phyloP scores from a whole-genome alignment of 768 basidiomycete species.

The Krasilnikovozyma curviuscula region DNA sequence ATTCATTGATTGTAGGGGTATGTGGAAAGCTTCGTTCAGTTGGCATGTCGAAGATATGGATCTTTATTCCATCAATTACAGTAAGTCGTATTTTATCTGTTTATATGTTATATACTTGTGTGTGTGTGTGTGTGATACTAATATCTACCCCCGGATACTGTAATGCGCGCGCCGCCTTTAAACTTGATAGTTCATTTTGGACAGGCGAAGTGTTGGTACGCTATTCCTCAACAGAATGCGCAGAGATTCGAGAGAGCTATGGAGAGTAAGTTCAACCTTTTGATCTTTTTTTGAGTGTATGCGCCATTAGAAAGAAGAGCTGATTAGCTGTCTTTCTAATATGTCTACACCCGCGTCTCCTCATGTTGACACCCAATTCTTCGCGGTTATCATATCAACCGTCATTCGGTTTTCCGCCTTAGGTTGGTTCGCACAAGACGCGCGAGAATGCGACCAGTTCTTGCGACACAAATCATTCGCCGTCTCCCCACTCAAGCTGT shows the following conservation, averaged over 20 bases:
- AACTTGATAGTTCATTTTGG: conserved; percentile 55
- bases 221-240: conserved; percentile 72
- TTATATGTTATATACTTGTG: too few relatives aligned
- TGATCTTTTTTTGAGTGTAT: background rate
- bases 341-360: too few relatives aligned
- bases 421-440: conserved; percentile 83
- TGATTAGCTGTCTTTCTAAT: background rate
- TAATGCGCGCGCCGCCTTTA: background rate
- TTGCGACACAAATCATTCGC: conserved; percentile 91
- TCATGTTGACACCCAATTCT: too few relatives aligned
- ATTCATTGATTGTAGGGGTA: conserved; percentile 34
- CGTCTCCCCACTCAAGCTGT: conserved; percentile 64
- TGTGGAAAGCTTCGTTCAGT: conserved; percentile 97
- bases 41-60: conserved; percentile 99
- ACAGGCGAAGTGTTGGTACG: conserved; percentile 87
- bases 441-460: conserved; percentile 71
- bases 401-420: background rate
- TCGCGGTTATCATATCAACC: conserved; percentile 12
- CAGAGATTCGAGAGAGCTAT: conserved; percentile 69
- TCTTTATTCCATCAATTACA: conserved; percentile 94
- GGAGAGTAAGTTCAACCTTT: conserved; percentile 54
- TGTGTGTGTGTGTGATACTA: too few relatives aligned
- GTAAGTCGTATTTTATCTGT: too few relatives aligned
- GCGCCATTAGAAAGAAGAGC: background rate
- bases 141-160: too few relatives aligned